phyloP scores from a whole-genome alignment of 257 asterid species.

The Cynanchum wilfordii region DNA sequence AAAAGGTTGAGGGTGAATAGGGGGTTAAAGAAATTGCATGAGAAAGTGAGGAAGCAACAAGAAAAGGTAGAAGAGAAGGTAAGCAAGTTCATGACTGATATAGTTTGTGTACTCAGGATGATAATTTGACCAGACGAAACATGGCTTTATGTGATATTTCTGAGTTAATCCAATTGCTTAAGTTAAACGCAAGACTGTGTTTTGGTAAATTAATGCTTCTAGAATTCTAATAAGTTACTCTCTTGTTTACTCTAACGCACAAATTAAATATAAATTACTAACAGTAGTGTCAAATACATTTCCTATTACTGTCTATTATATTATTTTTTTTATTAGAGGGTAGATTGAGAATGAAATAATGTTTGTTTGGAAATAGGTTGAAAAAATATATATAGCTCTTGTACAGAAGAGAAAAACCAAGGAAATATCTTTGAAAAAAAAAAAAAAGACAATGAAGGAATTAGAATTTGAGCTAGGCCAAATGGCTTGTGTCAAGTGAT shows the following conservation, averaged over 20 bases:
- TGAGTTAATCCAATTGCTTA: background rate
- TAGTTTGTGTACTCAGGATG: background rate
- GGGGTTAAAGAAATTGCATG: conserved; percentile 45
- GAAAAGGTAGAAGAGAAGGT: conserved; percentile 68
- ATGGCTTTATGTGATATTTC: background rate
- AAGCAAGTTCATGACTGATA: conserved; percentile 4
- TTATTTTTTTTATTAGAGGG: background rate
- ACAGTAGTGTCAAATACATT: background rate
- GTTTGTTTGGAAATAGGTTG: background rate
- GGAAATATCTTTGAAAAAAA: background rate
- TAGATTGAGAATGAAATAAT: background rate
- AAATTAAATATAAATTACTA: background rate
- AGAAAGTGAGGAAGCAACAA: conserved; percentile 61
- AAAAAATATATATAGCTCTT: background rate
- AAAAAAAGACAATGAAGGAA: too few relatives aligned
- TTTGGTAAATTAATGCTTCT: background rate
- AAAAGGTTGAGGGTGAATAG: conserved; percentile 54
- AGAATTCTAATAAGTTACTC: background rate
- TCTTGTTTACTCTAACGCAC: background rate
- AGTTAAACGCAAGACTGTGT: background rate
- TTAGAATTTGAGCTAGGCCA: background rate
- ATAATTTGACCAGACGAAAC: background rate
- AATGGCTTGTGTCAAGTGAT: background rate
- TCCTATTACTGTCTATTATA: too few relatives aligned
- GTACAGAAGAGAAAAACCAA: background rate